Evolutionary conservation across 805 yeast genomes (phyloP), one percentile per base, ranked within the genome.

Genomic region (Kuraishia hungarica): DNA sequence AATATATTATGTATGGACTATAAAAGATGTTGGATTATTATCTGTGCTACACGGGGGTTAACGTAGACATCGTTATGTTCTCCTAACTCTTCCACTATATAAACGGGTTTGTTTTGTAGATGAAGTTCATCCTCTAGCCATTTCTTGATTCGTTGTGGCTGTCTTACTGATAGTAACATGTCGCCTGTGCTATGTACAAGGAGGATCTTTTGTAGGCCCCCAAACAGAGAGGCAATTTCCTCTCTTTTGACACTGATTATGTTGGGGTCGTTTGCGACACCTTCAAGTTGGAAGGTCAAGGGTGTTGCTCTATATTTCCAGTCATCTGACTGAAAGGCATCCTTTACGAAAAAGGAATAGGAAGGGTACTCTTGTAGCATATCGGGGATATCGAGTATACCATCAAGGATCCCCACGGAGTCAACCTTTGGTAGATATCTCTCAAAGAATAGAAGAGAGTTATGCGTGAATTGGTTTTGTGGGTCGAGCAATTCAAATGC

Each of bases 131-230:
- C 39, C 7, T 65, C 60, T 2, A 84, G 65, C 63, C 73, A 73
- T 0, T 59, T 48, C 1, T 62, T 56, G 24, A 85, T 68, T 54
- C 65, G 55, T 2, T 69, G 60, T 0, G 86, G 72, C 62, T 87
- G 94, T 2, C 68, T 66, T 24, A 70, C 55, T 1, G 81, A 69
- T 21, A 89, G 67, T 17, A 89, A 73, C 64, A 89, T 96, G 68
- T 89, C 96, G 19, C 75, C 64, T 2, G 68, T 64, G 2, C 94
- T 86, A 46, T 89, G 92, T 2, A 85, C 65, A 0, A 88, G 63
- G 50, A 72, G 64, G 6, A 78, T 59, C 5, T 60, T 51, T 1
- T 59, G 47, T 5, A 61, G 51, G 1, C 20, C 26, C n/a, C 26
- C 50, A 49, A 62, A 61, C 2, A 15, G 15, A 11, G 51, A 49